Evolutionary conservation across 73 alveolate genomes (phyloP).

Genomic region (Paramecium caudatum): DNA sequence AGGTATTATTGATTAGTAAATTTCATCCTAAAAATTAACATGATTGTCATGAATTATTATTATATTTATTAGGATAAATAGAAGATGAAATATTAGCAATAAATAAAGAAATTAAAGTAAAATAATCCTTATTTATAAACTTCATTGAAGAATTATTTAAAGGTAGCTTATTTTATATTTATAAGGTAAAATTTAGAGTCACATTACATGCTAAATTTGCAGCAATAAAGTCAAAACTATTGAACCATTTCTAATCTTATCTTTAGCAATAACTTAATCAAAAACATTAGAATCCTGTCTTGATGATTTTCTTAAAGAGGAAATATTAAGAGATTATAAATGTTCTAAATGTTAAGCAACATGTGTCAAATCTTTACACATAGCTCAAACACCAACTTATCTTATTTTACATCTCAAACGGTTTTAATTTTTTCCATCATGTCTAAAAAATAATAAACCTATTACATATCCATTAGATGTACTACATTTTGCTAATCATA

Average conservation of each 20-base stretch:
- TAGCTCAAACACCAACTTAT: background rate
- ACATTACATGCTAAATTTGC: background rate
- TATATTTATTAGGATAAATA: background rate
- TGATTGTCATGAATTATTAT: constrained; percentile 61
- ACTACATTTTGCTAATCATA: background rate
- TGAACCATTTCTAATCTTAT: constrained; percentile 20
- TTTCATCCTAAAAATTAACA: constrained; percentile 63
- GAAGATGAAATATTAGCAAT: constrained; percentile 25
- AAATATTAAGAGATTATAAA: background rate
- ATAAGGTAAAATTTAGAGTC: constrained; percentile 32
- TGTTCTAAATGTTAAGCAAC: constrained; percentile 26
- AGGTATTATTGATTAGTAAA: background rate
- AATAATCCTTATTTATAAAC: background rate
- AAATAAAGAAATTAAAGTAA: constrained; percentile 18
- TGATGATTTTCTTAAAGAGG: constrained; percentile 33
- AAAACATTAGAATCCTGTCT: constrained; percentile 35
- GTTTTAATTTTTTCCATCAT: constrained; percentile 47
- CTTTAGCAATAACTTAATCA: constrained; percentile 43
- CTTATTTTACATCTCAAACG: constrained; percentile 41
- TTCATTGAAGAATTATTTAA: constrained; percentile 15
- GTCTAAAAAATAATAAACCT: constrained; percentile 20
- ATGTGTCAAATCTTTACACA: background rate
- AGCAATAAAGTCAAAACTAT: background rate
- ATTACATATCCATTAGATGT: constrained; percentile 53
- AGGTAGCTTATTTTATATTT: constrained; percentile 3